Conservation (phyloP, 208 protist species). For the Tetramitus jugosus region DNA sequence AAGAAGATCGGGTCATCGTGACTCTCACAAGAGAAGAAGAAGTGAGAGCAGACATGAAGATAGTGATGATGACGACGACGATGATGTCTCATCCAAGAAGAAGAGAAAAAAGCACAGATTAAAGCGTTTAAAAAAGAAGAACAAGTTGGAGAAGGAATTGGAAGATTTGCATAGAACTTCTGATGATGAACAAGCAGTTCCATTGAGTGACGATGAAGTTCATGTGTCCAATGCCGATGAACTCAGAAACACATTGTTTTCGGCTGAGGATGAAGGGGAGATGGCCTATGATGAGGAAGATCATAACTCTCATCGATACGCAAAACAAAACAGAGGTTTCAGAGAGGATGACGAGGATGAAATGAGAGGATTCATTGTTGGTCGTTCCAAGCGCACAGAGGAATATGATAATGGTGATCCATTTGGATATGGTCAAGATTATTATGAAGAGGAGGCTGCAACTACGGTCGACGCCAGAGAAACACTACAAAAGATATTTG, state of each 20-base stretch:
- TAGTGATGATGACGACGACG: no score
- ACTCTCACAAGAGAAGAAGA: not conserved
- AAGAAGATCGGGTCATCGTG: not conserved
- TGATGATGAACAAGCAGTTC: not conserved
- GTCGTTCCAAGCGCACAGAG: no score
- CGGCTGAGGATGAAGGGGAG: not conserved
- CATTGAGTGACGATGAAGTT: no score
- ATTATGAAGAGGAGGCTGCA: not conserved
- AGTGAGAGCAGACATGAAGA: no score
- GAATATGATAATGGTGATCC: not conserved
- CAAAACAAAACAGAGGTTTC: not conserved
- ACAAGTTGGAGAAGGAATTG: not conserved
- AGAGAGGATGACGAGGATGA: not conserved
- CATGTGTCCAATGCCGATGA: no score
- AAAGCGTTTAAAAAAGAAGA: not conserved
- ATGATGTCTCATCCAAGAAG: no score
- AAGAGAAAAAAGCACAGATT: not conserved
- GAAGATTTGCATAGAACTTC: not conserved
- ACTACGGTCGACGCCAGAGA: not conserved
- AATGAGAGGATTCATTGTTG: not conserved
- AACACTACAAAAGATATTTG: slow-evolving; percentile 33
- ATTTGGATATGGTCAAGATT: not conserved
- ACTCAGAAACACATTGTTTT: no score
- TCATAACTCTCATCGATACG: not conserved
- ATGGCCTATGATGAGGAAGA: not conserved